Conservation (phyloP, 2,329 filamentous ascomycete species). For the Cytospora piceicola region DNA sequence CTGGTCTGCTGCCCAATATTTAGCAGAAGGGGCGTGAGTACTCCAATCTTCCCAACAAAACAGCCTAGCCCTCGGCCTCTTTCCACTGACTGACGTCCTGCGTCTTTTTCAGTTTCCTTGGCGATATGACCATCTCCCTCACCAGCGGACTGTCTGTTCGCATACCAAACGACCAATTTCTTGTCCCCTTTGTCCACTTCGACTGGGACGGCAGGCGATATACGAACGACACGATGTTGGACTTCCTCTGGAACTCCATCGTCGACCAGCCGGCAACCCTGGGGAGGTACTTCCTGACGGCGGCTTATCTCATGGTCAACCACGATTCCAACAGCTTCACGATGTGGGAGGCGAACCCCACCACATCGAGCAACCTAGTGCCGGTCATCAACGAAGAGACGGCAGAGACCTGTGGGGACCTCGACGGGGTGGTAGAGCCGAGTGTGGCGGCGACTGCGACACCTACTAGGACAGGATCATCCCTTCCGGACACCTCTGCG, state of each 20-base stretch:
- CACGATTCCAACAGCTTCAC: conserved; percentile 1
- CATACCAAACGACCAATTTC: neutral
- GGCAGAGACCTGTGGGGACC: neutral
- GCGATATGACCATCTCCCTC: conserved; percentile 3
- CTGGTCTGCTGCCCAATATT: neutral
- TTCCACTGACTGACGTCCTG: neutral
- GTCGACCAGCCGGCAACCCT: neutral
- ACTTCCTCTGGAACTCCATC: neutral
- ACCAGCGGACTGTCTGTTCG: neutral
- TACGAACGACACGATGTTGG: neutral
- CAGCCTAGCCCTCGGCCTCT: neutral
- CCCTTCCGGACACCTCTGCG: neutral
- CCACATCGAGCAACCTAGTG: neutral
- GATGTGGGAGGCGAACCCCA: neutral
- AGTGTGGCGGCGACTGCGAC: neutral
- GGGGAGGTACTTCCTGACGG: conserved; percentile 7
- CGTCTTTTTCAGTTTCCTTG: neutral
- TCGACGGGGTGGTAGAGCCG: neutral
- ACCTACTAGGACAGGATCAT: neutral
- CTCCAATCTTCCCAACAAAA: neutral
- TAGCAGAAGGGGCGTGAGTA: neutral
- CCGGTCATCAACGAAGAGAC: neutral
- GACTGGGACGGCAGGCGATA: neutral
- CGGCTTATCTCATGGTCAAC: conserved; percentile 8
- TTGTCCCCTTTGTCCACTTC: neutral